Percentiles rank a stretch among this genome's conserved stretches.
Conservation (phyloP, 169 alveolate genomes). For the Toxoplasma gondii region DNA sequence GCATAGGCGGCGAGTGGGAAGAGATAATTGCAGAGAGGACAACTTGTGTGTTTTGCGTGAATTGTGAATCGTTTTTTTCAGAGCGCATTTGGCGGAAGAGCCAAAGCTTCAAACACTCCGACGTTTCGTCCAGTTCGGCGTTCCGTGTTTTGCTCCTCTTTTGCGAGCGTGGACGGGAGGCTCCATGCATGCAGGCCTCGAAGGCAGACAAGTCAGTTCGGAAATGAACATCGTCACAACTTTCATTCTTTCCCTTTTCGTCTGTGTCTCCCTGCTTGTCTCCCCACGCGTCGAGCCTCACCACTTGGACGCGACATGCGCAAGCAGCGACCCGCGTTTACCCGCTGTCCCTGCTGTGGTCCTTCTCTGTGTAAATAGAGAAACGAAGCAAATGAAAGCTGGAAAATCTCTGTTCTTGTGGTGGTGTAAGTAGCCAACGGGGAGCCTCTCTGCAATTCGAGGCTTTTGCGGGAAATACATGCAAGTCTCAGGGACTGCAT, state of each 20-base stretch:
- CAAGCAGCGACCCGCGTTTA: background rate
- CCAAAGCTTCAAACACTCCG: background rate
- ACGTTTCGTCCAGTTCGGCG: constrained; percentile 2
- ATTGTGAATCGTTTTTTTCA: background rate
- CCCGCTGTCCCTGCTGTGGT: too few species aligned
- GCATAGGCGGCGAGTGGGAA: too few species aligned
- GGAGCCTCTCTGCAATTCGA: too few species aligned
- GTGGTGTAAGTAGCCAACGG: too few species aligned
- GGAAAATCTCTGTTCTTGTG: too few species aligned
- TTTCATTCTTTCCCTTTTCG: background rate
- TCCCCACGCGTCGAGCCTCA: background rate
- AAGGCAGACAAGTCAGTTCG: background rate
- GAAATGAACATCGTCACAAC: background rate
- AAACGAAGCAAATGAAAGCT: too few species aligned
- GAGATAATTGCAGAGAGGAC: too few species aligned
- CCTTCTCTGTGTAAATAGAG: too few species aligned
- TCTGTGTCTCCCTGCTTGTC: background rate
- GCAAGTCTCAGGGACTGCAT: too few species aligned
- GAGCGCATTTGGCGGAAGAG: background rate
- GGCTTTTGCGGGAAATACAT: too few species aligned
- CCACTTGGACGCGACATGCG: background rate
- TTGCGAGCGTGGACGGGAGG: constrained; percentile 38
- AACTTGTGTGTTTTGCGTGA: too few species aligned
- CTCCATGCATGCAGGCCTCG: constrained; percentile 32
- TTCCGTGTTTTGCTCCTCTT: constrained; percentile 6